Percentiles rank a stretch among this genome's conserved stretches.
phyloP scores from a whole-genome alignment of 805 yeast species.

The Candida berthetii region DNA sequence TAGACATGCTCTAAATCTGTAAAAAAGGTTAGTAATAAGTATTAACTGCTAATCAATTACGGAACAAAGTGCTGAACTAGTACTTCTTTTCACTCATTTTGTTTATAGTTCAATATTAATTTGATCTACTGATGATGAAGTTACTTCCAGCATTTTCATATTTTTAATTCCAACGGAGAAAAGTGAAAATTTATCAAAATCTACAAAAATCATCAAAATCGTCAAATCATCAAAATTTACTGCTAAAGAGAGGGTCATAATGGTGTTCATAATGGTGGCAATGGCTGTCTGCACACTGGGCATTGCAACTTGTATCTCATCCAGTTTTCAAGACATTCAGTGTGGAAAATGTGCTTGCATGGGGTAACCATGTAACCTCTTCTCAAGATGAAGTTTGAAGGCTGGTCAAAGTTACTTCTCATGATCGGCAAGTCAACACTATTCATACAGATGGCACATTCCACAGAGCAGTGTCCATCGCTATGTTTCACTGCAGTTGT shows the following conservation, averaged over 20 bases:
- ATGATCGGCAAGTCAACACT: slow-evolving; percentile 55
- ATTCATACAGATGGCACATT: slow-evolving; percentile 90
- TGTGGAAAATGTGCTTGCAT: slow-evolving; percentile 85
- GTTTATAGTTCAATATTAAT: too few species aligned
- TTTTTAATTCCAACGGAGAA: too few species aligned
- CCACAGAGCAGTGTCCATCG: slow-evolving; percentile 44
- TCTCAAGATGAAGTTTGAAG: slow-evolving; percentile 15
- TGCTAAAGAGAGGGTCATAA: too few species aligned
- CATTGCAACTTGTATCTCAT: slow-evolving; percentile 90
- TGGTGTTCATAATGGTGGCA: slow-evolving; percentile 63
- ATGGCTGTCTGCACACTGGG: slow-evolving; percentile 82
- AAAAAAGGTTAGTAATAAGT: neutral
- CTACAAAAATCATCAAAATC: too few species aligned
- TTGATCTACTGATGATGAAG: too few species aligned
- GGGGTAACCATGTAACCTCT: slow-evolving; percentile 80
- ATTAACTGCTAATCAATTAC: too few species aligned
- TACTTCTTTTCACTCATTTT: too few species aligned
- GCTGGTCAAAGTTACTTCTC: slow-evolving; percentile 18
- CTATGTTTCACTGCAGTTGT: slow-evolving; percentile 10
- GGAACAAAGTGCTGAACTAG: too few species aligned
- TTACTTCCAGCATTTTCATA: too few species aligned
- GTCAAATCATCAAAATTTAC: neutral
- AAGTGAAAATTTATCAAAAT: too few species aligned
- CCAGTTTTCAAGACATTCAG: slow-evolving; percentile 87
- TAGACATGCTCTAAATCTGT: slow-evolving; percentile 55